phyloP scores from a whole-genome alignment of 176 grass and related monocot genomes.

The Eragrostis curvula region DNA sequence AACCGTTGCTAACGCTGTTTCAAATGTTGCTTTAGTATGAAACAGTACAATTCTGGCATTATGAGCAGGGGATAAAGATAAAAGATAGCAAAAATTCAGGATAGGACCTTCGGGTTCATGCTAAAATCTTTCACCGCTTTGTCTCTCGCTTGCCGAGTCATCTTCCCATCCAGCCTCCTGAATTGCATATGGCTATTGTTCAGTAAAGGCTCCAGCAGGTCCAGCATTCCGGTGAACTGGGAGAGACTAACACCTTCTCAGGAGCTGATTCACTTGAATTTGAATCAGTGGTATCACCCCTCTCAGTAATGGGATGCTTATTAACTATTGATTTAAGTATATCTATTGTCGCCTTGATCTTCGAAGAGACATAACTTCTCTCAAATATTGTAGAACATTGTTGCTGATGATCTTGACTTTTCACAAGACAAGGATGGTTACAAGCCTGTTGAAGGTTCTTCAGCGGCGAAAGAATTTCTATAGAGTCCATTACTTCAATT shows the following conservation, averaged over 20 bases:
- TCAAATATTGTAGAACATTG: slow-evolving; percentile 46
- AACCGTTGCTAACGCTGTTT: no score
- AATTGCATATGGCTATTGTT: slow-evolving; percentile 59
- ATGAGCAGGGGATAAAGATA: no score
- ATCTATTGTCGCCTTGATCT: slow-evolving; percentile 59
- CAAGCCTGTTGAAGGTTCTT: slow-evolving; percentile 92
- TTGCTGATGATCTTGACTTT: slow-evolving; percentile 50
- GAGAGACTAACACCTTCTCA: slow-evolving; percentile 79
- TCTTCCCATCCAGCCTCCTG: slow-evolving; percentile 80
- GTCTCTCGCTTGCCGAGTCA: slow-evolving; percentile 65
- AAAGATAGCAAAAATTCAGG: no score
- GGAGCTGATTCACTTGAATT: slow-evolving; percentile 35
- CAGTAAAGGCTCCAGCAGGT: slow-evolving; percentile 77
- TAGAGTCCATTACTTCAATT: no score
- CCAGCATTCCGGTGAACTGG: slow-evolving; percentile 90
- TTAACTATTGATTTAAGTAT: slow-evolving; percentile 55
- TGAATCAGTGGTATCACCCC: slow-evolving; percentile 26
- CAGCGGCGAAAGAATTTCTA: no score
- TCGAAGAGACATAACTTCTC: slow-evolving; percentile 79
- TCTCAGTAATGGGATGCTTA: neutral
- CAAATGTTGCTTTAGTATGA: slow-evolving; percentile 46
- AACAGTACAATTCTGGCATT: no score
- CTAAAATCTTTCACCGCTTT: slow-evolving; percentile 69
- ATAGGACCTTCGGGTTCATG: neutral
- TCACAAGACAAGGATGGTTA: slow-evolving; percentile 77